These are phyloP conservation scores for Mycena alexandri DNA, from an alignment of 768 basidiomycete species.

Conservation along the genomic window DNA sequence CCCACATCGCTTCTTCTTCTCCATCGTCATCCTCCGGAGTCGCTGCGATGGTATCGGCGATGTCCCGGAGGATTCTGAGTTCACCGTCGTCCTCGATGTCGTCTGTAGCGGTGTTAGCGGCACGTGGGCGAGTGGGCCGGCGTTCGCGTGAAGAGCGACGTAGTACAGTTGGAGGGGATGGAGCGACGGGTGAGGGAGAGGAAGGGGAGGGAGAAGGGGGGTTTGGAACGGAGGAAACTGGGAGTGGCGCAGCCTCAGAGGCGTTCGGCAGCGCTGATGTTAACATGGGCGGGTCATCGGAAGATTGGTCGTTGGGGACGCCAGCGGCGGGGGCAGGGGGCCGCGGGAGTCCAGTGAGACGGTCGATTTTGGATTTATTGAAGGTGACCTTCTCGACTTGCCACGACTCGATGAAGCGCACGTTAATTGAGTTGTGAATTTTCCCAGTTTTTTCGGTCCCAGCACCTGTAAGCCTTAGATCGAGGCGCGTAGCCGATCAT, in stretches of 20 bases:
- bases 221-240: no score
- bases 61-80: background rate
- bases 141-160: no score
- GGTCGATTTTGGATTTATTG: background rate
- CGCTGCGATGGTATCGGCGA: background rate
- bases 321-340: background rate
- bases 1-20: background rate
- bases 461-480: conserved; percentile 1
- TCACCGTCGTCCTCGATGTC: background rate
- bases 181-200: no score
- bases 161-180: no score
- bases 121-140: no score
- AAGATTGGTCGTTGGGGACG: background rate
- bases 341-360: no score
- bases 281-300: no score
- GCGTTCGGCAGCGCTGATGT: no score
- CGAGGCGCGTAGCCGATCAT: conserved; percentile 5
- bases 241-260: no score
- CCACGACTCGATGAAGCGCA: background rate
- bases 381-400: background rate
- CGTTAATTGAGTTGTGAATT: background rate
- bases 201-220: no score
- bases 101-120: background rate
- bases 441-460: background rate
- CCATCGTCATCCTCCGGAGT: background rate